Base-by-base conservation (phyloP, 306 rosid species). In the Chamaecrista fasciculata region DNA sequence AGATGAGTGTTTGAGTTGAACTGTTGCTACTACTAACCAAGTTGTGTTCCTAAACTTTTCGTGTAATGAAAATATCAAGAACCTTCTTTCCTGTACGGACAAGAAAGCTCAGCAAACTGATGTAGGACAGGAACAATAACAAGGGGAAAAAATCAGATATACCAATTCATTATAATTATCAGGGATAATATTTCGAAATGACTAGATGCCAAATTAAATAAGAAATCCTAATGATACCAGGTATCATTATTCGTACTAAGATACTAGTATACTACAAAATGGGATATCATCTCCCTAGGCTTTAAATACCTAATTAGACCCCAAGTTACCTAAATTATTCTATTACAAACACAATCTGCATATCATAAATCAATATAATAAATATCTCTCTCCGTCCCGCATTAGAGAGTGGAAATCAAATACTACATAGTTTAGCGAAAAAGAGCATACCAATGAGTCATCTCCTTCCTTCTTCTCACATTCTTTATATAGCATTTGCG, bases 391-490 rank as follows among this genome's bases (percentile, higher is more conserved):
- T 8, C 2, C 50, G n/a, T 44, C 50, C 20, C 5, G 9, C 20
- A 44, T 44, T n/a, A n/a, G 8, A 44, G 15, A n/a, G 50, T 7
- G 10, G 7, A 29, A 29, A 58, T 75, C 33, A 26, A 36, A 60
- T 46, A 65, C 23, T 2, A 44, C 2, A 62, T 39, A 50, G 18
- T 50, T 56, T 50, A 8, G 23, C 47, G 28, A 50, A 5, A 21
- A 11, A 72, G 62, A 65, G 39, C 91, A 78, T 84, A 95, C 99
- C 89, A 11, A 48, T 67, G 88, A 77, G 66, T 74, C 90, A 62
- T 89, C 88, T 62, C 84, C 95, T 79, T 82, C 96, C 76, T 86
- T 84, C 78, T 82, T 86, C 78, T 90, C 92, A 55, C 62, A 71
- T 49, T 75, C 75, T 80, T 87, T 89, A 85, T 95, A 95, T 51